Percentiles rank a stretch among this genome's conserved stretches.
phyloP scores from a whole-genome alignment of 2,329 filamentous ascomycete species.

The Cladosporium sphaerospermum region DNA sequence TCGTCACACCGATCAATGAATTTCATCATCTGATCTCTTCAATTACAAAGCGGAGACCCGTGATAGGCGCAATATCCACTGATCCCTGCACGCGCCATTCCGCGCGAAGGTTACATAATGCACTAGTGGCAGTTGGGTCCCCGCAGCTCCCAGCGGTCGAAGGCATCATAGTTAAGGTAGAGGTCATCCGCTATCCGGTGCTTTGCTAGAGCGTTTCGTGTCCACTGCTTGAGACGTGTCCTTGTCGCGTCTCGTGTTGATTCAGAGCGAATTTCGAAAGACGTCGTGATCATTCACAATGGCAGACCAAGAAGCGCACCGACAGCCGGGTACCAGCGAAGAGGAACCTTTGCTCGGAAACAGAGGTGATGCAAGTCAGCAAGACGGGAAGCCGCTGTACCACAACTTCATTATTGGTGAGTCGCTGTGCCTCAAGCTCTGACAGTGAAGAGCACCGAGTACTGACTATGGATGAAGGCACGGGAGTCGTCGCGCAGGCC shows the following conservation, averaged over 20 bases:
- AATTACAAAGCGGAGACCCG: background rate
- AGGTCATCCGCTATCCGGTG: background rate
- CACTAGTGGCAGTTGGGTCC: conserved; percentile 8
- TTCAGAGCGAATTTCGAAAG: background rate
- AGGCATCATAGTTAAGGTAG: background rate
- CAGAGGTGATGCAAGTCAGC: conserved; percentile 67
- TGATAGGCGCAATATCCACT: conserved; percentile 7
- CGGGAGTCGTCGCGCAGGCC: conserved; percentile 71
- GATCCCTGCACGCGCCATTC: background rate
- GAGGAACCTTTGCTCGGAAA: conserved; percentile 65
- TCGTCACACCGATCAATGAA: background rate
- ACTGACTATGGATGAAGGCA: conserved; percentile 51
- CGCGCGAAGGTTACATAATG: conserved; percentile 6
- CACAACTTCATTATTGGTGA: conserved; percentile 71
- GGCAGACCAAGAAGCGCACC: conserved; percentile 45
- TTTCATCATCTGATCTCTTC: background rate
- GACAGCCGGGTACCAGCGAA: conserved; percentile 42
- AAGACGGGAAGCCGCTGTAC: conserved; percentile 55
- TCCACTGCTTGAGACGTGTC: background rate
- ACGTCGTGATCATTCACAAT: conserved; percentile 30
- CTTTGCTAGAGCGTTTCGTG: background rate
- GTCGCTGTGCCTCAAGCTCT: conserved; percentile 17
- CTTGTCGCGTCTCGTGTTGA: background rate
- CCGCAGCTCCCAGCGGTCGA: background rate
- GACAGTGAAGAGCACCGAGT: background rate